Percentiles rank a stretch among this genome's conserved stretches.
These are phyloP conservation scores for Sicyos edulis DNA, from an alignment of 306 rosid genomes.

Conservation along the genomic window DNA sequence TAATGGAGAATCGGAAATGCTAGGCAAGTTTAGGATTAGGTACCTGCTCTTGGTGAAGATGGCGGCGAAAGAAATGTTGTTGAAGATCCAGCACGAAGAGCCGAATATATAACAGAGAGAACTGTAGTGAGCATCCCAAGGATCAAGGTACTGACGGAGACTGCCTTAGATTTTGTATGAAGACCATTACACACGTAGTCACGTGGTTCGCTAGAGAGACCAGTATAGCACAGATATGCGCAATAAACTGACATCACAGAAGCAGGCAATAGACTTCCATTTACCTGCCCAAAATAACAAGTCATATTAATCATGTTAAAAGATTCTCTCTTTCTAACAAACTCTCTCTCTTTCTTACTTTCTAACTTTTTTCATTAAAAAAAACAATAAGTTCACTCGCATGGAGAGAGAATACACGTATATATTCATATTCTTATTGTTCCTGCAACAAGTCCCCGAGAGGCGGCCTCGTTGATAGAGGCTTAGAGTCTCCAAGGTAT, in stretches of 20 bases:
- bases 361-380: too few species aligned
- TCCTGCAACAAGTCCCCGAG: background rate
- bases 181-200: conserved; percentile 85
- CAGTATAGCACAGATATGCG: conserved; percentile 90
- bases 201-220: conserved; percentile 82
- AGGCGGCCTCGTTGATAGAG: too few species aligned
- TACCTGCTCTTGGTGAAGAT: conserved; percentile 76
- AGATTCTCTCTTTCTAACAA: background rate
- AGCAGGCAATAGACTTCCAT: conserved; percentile 94
- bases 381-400: background rate
- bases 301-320: conserved; percentile 11
- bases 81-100: conserved; percentile 95
- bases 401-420: background rate
- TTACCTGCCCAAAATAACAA: conserved; percentile 54
- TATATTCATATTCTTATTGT: background rate
- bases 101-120: conserved; percentile 84
- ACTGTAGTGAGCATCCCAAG: conserved; percentile 89
- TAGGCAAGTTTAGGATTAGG: conserved; percentile 16
- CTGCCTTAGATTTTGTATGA: conserved; percentile 55
- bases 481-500: too few species aligned
- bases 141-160: conserved; percentile 56
- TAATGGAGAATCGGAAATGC: too few species aligned
- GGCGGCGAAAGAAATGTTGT: conserved; percentile 80
- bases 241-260: conserved; percentile 82
- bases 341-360: background rate